Conservation (phyloP, 768 basidiomycete genomes). For the Tylopilus cervinicoccineus region DNA sequence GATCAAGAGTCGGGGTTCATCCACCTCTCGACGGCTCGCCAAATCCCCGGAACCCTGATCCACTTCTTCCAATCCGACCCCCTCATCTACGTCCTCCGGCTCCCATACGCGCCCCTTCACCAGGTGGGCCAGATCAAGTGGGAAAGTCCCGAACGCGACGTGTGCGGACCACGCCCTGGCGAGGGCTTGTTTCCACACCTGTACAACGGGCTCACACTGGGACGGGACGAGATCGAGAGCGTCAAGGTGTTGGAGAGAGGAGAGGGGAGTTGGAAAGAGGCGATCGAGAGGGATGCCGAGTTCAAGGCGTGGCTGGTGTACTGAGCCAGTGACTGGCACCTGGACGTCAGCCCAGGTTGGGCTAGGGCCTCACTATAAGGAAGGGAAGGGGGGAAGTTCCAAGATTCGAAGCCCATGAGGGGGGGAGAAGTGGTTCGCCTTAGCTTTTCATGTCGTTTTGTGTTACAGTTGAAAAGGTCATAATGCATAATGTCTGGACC, state of each 20-base stretch:
- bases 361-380: too few relatives aligned
- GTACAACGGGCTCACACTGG: slow-evolving; percentile 44
- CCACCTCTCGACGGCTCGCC: slow-evolving; percentile 52
- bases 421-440: too few relatives aligned
- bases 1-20: slow-evolving; percentile 47
- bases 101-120: slow-evolving; percentile 39
- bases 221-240: slow-evolving; percentile 43
- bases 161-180: slow-evolving; percentile 39
- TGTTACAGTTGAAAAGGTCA: background rate
- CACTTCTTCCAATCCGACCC: slow-evolving; percentile 42
- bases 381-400: too few relatives aligned
- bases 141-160: slow-evolving; percentile 42
- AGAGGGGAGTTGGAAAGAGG: slow-evolving; percentile 32
- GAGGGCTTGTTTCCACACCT: slow-evolving; percentile 53
- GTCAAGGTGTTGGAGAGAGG: slow-evolving; percentile 28
- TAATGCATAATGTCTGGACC: slow-evolving; percentile 2
- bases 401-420: too few relatives aligned
- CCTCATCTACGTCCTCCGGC: slow-evolving; percentile 40
- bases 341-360: too few relatives aligned
- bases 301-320: slow-evolving; percentile 33
- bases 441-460: too few relatives aligned
- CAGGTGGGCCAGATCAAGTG: slow-evolving; percentile 37
- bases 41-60: slow-evolving; percentile 44
- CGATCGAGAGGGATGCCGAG: slow-evolving; percentile 12
- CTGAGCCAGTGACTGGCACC: too few relatives aligned